Evolutionary conservation across 768 basidiomycete species (phyloP).

Genomic region (Pholiota conissans): DNA sequence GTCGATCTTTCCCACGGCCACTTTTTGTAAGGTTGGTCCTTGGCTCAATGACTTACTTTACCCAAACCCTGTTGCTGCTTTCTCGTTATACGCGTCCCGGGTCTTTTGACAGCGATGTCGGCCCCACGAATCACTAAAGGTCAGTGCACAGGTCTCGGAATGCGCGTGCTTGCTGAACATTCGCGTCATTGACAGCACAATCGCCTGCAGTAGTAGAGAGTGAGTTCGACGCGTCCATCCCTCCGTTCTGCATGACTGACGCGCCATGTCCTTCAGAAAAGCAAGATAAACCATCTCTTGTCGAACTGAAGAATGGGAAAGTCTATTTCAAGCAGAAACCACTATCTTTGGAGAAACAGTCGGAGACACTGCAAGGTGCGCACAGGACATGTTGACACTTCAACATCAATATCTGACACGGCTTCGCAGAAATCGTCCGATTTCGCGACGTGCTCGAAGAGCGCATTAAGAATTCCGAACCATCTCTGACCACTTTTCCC

Average conservation of each 20-base stretch:
- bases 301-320: constrained; percentile 77
- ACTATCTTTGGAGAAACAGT: constrained; percentile 72
- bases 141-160: constrained; percentile 12
- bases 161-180: background rate
- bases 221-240: constrained; percentile 30
- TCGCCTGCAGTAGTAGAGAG: constrained; percentile 22
- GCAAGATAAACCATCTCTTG: constrained; percentile 42
- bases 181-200: constrained; percentile 9
- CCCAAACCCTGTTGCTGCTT: constrained; percentile 20
- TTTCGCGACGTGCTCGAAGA: constrained; percentile 73
- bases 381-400: background rate
- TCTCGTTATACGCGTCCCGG: constrained; percentile 18
- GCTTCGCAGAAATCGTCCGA: constrained; percentile 63
- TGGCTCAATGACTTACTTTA: constrained; percentile 3
- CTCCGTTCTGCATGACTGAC: constrained; percentile 16
- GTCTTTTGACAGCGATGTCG: constrained; percentile 36
- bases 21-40: constrained; percentile 17
- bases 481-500: constrained; percentile 60
- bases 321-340: constrained; percentile 75
- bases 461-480: constrained; percentile 43
- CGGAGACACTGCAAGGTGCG: constrained; percentile 80
- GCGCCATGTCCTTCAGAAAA: constrained; percentile 33
- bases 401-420: background rate
- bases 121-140: constrained; percentile 34
- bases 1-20: constrained; percentile 32